These are phyloP conservation scores for Zymoseptoria pseudotritici DNA, from an alignment of 2,329 filamentous ascomycete species.

Conservation along the genomic window DNA sequence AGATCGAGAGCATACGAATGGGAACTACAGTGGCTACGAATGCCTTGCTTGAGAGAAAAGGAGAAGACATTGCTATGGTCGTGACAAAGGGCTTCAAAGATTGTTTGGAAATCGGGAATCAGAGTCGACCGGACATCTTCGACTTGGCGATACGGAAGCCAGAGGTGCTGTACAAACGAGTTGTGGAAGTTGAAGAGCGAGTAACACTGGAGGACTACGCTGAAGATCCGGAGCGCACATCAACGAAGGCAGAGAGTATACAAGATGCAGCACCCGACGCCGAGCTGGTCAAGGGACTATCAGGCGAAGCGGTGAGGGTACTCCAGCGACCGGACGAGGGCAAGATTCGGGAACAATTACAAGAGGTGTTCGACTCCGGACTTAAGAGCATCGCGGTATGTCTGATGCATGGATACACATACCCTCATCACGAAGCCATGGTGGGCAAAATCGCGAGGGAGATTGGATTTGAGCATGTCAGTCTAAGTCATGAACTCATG, in stretches of 20 bases:
- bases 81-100: slow-evolving; percentile 85
- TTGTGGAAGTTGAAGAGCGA: slow-evolving; percentile 84
- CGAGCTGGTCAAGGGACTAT: slow-evolving; percentile 62
- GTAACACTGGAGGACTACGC: slow-evolving; percentile 89
- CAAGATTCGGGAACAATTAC: slow-evolving; percentile 52
- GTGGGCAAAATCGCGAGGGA: slow-evolving; percentile 69
- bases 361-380: slow-evolving; percentile 60
- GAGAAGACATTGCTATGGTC: slow-evolving; percentile 78
- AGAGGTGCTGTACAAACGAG: slow-evolving; percentile 74
- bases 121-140: slow-evolving; percentile 83
- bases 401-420: slow-evolving; percentile 88
- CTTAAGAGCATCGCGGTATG: slow-evolving; percentile 81
- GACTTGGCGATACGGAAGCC: slow-evolving; percentile 82
- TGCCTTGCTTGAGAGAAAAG: slow-evolving; percentile 81
- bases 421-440: slow-evolving; percentile 73
- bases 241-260: slow-evolving; percentile 49
- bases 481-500: slow-evolving; percentile 72
- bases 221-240: slow-evolving; percentile 65
- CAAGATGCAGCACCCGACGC: slow-evolving; percentile 39
- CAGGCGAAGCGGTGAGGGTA: slow-evolving; percentile 67
- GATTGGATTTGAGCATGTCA: slow-evolving; percentile 77
- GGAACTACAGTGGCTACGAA: slow-evolving; percentile 93
- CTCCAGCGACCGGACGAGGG: slow-evolving; percentile 54
- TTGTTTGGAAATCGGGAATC: slow-evolving; percentile 82
- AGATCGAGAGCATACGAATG: slow-evolving; percentile 90